phyloP scores from a whole-genome alignment of 2,329 filamentous ascomycete species.

The Penicillium nordicum region DNA sequence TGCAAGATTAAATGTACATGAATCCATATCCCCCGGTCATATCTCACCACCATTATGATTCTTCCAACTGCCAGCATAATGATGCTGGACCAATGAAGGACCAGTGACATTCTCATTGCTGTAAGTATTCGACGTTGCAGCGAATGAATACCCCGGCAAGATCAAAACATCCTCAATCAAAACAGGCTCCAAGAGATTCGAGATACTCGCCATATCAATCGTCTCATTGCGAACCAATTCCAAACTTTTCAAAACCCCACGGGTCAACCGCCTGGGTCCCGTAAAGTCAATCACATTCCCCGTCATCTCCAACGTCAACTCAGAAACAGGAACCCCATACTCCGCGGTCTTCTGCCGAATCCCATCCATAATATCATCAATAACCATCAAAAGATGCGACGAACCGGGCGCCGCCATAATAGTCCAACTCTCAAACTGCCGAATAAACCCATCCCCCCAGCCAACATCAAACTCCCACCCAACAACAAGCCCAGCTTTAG shows the following conservation, averaged over 20 bases:
- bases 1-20: background rate
- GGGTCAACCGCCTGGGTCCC: constrained; percentile 7
- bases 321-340: background rate
- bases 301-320: constrained; percentile 1
- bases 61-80: constrained; percentile 11
- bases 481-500: constrained; percentile 2
- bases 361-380: constrained; percentile 9
- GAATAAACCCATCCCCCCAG: background rate
- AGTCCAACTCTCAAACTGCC: constrained; percentile 10
- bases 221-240: background rate
- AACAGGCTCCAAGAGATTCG: constrained; percentile 1
- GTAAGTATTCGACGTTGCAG: constrained; percentile 1
- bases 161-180: constrained; percentile 10
- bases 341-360: background rate
- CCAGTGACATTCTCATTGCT: background rate
- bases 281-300: constrained; percentile 8
- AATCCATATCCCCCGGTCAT: background rate
- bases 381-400: constrained; percentile 6
- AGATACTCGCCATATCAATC: background rate
- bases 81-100: constrained; percentile 7
- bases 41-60: constrained; percentile 8
- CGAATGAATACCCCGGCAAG: constrained; percentile 7
- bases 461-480: constrained; percentile 9
- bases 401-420: constrained; percentile 5
- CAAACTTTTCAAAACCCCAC: constrained; percentile 2